These are phyloP conservation scores for Solanum chilense DNA, from an alignment of 257 asterid species.

Conservation along the genomic window DNA sequence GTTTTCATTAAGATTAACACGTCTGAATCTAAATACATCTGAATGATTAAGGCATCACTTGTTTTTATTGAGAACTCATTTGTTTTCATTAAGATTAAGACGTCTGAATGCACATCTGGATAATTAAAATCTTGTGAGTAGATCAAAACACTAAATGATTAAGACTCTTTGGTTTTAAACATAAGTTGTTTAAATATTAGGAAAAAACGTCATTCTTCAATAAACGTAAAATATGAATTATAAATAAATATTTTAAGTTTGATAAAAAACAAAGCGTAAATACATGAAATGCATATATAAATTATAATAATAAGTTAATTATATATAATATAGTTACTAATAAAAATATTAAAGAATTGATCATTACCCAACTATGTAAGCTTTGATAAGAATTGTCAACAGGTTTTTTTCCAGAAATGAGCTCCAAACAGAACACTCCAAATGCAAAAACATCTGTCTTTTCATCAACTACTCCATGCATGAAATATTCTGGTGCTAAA, in stretches of 20 bases:
- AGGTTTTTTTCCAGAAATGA: conserved; percentile 78
- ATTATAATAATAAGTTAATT: neutral
- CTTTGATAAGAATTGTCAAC: conserved; percentile 87
- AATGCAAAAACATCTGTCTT: conserved; percentile 96
- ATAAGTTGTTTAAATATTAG: neutral
- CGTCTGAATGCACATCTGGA: too few species aligned
- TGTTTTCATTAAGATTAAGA: too few species aligned
- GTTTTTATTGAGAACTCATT: neutral
- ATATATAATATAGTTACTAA: neutral
- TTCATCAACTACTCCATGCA: conserved; percentile 97
- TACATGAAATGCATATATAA: too few species aligned
- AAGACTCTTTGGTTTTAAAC: neutral
- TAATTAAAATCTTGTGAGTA: too few species aligned
- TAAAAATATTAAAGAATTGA: neutral
- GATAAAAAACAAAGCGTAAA: too few species aligned
- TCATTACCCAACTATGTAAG: conserved; percentile 81
- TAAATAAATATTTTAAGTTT: neutral
- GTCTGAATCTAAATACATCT: too few species aligned
- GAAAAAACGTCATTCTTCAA: neutral
- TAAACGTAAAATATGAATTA: neutral
- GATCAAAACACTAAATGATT: too few species aligned
- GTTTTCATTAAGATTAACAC: too few species aligned
- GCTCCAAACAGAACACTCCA: conserved; percentile 80
- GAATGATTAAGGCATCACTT: too few species aligned
- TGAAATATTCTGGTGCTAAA: conserved; percentile 92